These are phyloP conservation scores for Poronia punctata DNA, from an alignment of 495 filamentous ascomycete genomes.

Conservation along the genomic window DNA sequence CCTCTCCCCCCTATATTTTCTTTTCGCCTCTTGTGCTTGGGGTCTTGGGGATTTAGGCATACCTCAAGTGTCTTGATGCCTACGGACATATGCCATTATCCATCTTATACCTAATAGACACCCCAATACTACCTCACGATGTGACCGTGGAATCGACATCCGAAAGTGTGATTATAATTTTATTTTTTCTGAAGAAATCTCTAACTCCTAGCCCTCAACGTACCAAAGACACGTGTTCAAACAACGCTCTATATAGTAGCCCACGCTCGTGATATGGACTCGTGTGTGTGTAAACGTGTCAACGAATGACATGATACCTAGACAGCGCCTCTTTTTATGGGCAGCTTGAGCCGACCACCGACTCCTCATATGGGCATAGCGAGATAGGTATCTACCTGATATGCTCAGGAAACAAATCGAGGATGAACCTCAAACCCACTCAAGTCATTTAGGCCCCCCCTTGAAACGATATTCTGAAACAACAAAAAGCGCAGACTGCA, in stretches of 20 bases:
- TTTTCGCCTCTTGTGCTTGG: no score
- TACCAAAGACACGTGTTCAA: not conserved
- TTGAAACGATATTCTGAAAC: slow-evolving; percentile 16
- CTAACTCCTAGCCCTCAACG: no score
- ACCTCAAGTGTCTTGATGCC: no score
- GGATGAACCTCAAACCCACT: slow-evolving; percentile 13
- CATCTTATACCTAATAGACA: no score
- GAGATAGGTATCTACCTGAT: no score
- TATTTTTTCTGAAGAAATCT: no score
- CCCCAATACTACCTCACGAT: no score
- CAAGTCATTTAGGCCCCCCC: slow-evolving; percentile 1
- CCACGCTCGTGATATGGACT: slow-evolving; percentile 1
- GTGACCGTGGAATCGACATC: no score
- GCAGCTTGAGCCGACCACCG: slow-evolving; percentile 1
- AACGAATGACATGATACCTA: slow-evolving; percentile 8
- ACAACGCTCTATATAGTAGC: slow-evolving; percentile 8
- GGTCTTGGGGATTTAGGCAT: no score
- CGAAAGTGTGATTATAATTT: no score
- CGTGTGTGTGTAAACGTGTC: not conserved
- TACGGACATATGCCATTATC: no score
- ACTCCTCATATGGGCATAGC: not conserved
- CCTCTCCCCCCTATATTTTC: no score
- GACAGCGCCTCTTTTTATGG: not conserved
- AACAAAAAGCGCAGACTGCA: slow-evolving; percentile 9
- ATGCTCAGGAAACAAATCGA: slow-evolving; percentile 14